A percentile compares a stretch with the other conserved stretches of the same genome.
phyloP scores from a whole-genome alignment of 306 rosid genomes.

The Delonix regia region DNA sequence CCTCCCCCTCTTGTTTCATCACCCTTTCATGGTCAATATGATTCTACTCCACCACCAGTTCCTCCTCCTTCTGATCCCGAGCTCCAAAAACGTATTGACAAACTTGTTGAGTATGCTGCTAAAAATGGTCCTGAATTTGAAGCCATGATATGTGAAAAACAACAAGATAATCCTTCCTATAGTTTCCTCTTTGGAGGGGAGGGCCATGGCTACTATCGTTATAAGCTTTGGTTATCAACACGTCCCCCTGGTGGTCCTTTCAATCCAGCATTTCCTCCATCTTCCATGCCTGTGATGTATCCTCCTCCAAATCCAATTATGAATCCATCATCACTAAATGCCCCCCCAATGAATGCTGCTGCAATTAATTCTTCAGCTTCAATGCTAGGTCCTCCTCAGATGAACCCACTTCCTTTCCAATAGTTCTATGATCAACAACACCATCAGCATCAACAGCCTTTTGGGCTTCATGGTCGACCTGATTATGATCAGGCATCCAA shows the following conservation, averaged over 20 bases:
- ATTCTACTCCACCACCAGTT: slow-evolving; percentile 66
- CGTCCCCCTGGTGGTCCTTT: slow-evolving; percentile 69
- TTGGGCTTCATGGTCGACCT: slow-evolving; percentile 70
- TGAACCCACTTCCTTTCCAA: slow-evolving; percentile 63
- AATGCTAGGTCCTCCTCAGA: slow-evolving; percentile 52
- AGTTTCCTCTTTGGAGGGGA: slow-evolving; percentile 93
- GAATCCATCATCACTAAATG: slow-evolving; percentile 60
- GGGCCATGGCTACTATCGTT: slow-evolving; percentile 79
- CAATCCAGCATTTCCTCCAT: slow-evolving; percentile 60
- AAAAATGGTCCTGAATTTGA: slow-evolving; percentile 95
- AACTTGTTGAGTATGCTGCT: slow-evolving; percentile 81
- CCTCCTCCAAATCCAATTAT: slow-evolving; percentile 78
- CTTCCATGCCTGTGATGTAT: slow-evolving; percentile 66
- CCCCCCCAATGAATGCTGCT: slow-evolving; percentile 59
- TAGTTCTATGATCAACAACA: slow-evolving; percentile 74
- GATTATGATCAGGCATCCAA: no score
- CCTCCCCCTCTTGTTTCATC: slow-evolving; percentile 62
- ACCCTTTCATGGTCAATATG: slow-evolving; percentile 50
- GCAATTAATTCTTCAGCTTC: slow-evolving; percentile 55
- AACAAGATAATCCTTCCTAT: slow-evolving; percentile 86
- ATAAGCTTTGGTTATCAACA: slow-evolving; percentile 76
- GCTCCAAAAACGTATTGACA: slow-evolving; percentile 88
- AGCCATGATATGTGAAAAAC: slow-evolving; percentile 91
- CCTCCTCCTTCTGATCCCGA: slow-evolving; percentile 85
- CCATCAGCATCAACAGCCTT: slow-evolving; percentile 70